These are phyloP conservation scores for Coffea eugenioides DNA, from an alignment of 257 asterid species.

Conservation along the genomic window DNA sequence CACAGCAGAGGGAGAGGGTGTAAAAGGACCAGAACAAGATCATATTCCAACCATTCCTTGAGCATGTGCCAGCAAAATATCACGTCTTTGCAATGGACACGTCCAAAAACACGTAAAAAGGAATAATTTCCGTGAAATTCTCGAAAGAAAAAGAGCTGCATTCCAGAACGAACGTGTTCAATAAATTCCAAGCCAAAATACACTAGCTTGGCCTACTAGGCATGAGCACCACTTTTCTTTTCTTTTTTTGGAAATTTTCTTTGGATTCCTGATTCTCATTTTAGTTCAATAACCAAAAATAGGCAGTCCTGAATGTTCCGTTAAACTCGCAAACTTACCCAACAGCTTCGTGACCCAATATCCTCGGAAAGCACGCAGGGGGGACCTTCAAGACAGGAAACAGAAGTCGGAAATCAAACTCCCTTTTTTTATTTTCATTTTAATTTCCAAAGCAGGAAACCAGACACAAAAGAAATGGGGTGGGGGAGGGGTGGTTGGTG, in stretches of 20 bases:
- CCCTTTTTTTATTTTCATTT: background rate
- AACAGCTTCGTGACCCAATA: slow-evolving; percentile 26
- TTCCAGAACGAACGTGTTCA: background rate
- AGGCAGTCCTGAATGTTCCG: background rate
- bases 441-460: background rate
- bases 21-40: background rate
- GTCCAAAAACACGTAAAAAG: background rate
- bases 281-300: background rate
- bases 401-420: background rate
- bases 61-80: background rate
- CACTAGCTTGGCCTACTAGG: background rate
- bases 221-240: background rate
- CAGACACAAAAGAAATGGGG: background rate
- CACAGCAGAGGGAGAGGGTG: background rate
- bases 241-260: too few species aligned
- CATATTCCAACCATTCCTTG: background rate
- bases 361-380: slow-evolving; percentile 24
- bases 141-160: background rate
- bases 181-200: background rate
- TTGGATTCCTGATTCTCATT: background rate
- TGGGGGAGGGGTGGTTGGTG: too few species aligned
- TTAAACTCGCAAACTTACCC: slow-evolving; percentile 14
- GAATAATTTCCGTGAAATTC: background rate
- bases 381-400: slow-evolving; percentile 17
- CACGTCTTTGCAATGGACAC: background rate